Conservation (phyloP, 2,329 filamentous ascomycete genomes). For the Polytolypa hystricis region DNA sequence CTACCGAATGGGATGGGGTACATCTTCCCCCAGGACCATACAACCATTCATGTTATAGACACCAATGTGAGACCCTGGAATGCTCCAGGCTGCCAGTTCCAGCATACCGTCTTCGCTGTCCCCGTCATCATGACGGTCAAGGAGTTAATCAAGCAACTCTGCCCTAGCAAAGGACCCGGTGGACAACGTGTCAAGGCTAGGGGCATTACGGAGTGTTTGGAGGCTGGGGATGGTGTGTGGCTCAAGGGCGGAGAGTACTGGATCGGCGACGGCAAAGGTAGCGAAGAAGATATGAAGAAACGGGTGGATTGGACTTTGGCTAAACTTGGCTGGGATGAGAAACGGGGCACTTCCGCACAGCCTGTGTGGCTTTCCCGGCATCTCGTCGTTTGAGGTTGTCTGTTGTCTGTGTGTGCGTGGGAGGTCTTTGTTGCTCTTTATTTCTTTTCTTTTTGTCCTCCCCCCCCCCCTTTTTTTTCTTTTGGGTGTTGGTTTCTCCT, state of each 20-base stretch:
- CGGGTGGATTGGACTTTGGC: constrained; percentile 40
- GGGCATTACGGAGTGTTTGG: constrained; percentile 47
- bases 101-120: constrained; percentile 42
- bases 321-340: constrained; percentile 49
- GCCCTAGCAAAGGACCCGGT: constrained; percentile 38
- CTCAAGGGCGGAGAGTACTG: constrained; percentile 46
- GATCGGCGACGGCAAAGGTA: constrained; percentile 20
- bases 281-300: constrained; percentile 24
- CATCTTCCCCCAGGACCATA: constrained; percentile 49
- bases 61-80: constrained; percentile 24
- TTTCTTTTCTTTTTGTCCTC: too few relatives aligned
- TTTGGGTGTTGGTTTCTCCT: too few relatives aligned
- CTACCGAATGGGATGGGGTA: constrained; percentile 51
- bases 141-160: constrained; percentile 49
- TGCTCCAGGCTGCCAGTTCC: constrained; percentile 25
- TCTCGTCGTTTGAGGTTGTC: too few relatives aligned
- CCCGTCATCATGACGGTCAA: constrained; percentile 43
- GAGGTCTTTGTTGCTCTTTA: too few relatives aligned
- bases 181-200: constrained; percentile 22
- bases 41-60: constrained; percentile 50
- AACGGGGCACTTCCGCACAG: constrained; percentile 11
- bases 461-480: too few relatives aligned
- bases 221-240: constrained; percentile 48
- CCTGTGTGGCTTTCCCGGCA: constrained; percentile 16
- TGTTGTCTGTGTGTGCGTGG: too few relatives aligned